Conservation (phyloP, 129 eudicot genomes). For the Centaurea solstitialis region DNA sequence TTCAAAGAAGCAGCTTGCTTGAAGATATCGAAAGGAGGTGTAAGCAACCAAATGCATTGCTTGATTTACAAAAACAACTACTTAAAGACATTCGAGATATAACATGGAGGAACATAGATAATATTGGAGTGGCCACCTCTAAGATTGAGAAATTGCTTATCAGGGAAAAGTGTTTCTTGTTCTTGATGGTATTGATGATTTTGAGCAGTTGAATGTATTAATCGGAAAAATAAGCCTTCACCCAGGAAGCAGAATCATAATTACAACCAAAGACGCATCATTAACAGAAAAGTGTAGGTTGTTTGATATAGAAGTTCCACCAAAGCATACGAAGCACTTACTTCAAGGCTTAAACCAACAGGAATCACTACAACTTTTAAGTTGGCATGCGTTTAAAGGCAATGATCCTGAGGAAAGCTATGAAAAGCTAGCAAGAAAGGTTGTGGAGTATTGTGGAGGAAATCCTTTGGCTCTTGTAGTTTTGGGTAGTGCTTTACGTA, state of each 20-base stretch:
- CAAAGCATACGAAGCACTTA: neutral
- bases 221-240: constrained; percentile 23
- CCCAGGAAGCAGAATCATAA: constrained; percentile 31
- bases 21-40: neutral
- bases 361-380: constrained; percentile 18
- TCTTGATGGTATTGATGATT: constrained; percentile 27
- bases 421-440: neutral
- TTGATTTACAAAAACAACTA: constrained; percentile 28
- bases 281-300: constrained; percentile 1
- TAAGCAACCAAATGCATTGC: neutral
- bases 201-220: constrained; percentile 19
- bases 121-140: neutral
- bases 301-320: neutral
- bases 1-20: constrained; percentile 28
- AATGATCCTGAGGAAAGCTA: neutral
- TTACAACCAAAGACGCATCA: constrained; percentile 17
- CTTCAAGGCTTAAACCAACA: neutral
- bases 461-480: neutral
- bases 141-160: constrained; percentile 9
- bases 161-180: constrained; percentile 19
- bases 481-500: constrained; percentile 22
- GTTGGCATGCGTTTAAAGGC: constrained; percentile 31
- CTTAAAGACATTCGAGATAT: constrained; percentile 1
- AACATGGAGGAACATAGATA: neutral
- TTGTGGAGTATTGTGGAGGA: constrained; percentile 19